A percentile compares a stretch with the other conserved stretches of the same genome.
Conservation (phyloP, 2,329 filamentous ascomycete species). For the Paecilomyces niveus region DNA sequence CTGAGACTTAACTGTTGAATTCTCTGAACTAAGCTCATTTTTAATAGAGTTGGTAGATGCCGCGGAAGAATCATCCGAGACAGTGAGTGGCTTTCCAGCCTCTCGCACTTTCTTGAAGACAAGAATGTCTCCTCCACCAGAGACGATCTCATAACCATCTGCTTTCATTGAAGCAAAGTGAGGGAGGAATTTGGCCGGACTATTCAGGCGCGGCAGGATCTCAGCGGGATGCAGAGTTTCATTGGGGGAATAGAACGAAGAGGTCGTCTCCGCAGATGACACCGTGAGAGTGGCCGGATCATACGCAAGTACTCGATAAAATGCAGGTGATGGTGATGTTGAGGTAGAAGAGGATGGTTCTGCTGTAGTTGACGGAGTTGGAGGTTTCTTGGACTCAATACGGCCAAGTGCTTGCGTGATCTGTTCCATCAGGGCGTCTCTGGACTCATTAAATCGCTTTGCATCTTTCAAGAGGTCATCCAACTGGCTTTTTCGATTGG, state of each 20-base stretch:
- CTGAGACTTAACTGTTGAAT: not conserved
- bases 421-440: slow-evolving; percentile 2
- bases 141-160: slow-evolving; percentile 37
- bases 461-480: not conserved
- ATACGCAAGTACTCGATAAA: slow-evolving; percentile 32
- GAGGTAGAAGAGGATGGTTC: not conserved
- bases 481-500: not conserved
- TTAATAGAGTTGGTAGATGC: not conserved
- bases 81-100: not conserved
- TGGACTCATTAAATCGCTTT: slow-evolving; percentile 5
- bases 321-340: slow-evolving; percentile 4
- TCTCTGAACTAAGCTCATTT: not conserved
- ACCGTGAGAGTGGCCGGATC: slow-evolving; percentile 24
- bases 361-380: slow-evolving; percentile 5
- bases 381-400: slow-evolving; percentile 4
- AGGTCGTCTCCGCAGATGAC: slow-evolving; percentile 23
- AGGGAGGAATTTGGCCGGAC: slow-evolving; percentile 35
- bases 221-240: slow-evolving; percentile 22
- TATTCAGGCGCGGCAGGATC: slow-evolving; percentile 29
- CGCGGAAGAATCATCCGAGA: not conserved
- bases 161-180: slow-evolving; percentile 30
- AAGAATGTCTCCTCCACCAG: slow-evolving; percentile 35
- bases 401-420: slow-evolving; percentile 3
- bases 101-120: slow-evolving; percentile 24
- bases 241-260: slow-evolving; percentile 19